Evolutionary conservation across 2,329 filamentous ascomycete genomes (phyloP).

Genomic region (Colletotrichum neosansevieriae): DNA sequence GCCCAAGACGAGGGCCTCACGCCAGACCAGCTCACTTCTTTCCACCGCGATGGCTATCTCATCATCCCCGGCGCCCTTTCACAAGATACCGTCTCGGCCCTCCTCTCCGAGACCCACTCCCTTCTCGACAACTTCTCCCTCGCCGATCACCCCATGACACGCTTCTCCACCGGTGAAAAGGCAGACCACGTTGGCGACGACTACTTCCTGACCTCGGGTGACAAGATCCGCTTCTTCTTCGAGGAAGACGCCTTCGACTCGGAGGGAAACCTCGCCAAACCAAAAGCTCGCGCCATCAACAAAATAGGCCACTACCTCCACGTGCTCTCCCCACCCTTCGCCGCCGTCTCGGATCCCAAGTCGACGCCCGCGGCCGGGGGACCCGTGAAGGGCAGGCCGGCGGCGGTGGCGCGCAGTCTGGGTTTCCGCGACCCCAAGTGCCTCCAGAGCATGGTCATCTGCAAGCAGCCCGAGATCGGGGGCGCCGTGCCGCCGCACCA

Average conservation of each 20-base stretch:
- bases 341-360: slow-evolving; percentile 63
- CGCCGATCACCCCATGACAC: slow-evolving; percentile 89
- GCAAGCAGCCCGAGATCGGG: slow-evolving; percentile 97
- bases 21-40: slow-evolving; percentile 76
- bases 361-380: slow-evolving; percentile 55
- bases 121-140: slow-evolving; percentile 83
- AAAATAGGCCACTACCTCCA: slow-evolving; percentile 87
- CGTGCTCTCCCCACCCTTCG: slow-evolving; percentile 75
- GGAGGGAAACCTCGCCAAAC: slow-evolving; percentile 75
- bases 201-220: slow-evolving; percentile 91
- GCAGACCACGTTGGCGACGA: slow-evolving; percentile 88
- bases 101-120: slow-evolving; percentile 79
- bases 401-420: slow-evolving; percentile 75
- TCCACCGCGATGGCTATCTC: slow-evolving; percentile 89
- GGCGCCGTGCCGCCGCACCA: slow-evolving; percentile 92
- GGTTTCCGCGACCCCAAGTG: slow-evolving; percentile 81
- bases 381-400: slow-evolving; percentile 53
- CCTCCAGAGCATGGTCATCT: slow-evolving; percentile 97
- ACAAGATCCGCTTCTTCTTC: slow-evolving; percentile 97
- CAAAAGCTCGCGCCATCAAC: slow-evolving; percentile 89
- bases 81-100: slow-evolving; percentile 71
- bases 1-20: slow-evolving; percentile 68
- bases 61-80: slow-evolving; percentile 83
- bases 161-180: slow-evolving; percentile 87
- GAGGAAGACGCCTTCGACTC: slow-evolving; percentile 89